phyloP scores from a whole-genome alignment of 805 yeast species.

The Hyphopichia homilentoma region DNA sequence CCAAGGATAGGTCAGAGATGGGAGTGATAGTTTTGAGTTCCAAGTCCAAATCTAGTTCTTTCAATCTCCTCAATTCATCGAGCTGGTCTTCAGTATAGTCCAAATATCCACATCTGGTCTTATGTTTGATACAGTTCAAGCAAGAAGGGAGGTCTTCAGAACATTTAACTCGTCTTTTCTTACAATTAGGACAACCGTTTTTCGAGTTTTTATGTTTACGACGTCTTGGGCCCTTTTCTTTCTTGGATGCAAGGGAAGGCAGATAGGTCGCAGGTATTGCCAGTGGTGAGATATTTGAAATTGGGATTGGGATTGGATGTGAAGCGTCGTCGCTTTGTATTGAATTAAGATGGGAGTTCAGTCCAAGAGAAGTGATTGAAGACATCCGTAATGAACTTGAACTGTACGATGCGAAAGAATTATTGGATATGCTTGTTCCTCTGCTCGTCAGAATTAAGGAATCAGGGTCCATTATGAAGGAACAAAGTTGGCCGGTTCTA shows the following conservation, averaged over 20 bases:
- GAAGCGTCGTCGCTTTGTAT: no score
- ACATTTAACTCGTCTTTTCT: constrained; percentile 48
- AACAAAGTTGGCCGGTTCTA: no score
- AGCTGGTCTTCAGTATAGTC: constrained; percentile 30
- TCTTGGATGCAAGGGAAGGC: constrained; percentile 4
- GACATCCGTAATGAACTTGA: no score
- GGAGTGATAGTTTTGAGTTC: constrained; percentile 2
- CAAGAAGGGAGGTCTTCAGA: constrained; percentile 38
- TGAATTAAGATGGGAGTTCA: no score
- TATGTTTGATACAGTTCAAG: constrained; percentile 37
- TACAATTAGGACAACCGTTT: constrained; percentile 49
- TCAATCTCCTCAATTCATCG: constrained; percentile 19
- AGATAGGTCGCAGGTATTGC: background rate
- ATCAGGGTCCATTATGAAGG: no score
- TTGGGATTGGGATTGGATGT: no score
- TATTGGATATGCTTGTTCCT: no score
- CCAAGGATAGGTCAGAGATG: background rate
- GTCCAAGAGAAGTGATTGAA: no score
- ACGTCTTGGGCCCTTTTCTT: constrained; percentile 11
- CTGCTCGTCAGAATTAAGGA: no score
- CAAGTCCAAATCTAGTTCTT: constrained; percentile 8
- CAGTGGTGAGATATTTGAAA: no score
- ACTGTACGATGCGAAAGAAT: no score
- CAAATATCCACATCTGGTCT: constrained; percentile 36
- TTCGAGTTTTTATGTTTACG: constrained; percentile 33